These are phyloP conservation scores for Eutrema yunnanense DNA, from an alignment of 345 rosid species.

Conservation along the genomic window DNA sequence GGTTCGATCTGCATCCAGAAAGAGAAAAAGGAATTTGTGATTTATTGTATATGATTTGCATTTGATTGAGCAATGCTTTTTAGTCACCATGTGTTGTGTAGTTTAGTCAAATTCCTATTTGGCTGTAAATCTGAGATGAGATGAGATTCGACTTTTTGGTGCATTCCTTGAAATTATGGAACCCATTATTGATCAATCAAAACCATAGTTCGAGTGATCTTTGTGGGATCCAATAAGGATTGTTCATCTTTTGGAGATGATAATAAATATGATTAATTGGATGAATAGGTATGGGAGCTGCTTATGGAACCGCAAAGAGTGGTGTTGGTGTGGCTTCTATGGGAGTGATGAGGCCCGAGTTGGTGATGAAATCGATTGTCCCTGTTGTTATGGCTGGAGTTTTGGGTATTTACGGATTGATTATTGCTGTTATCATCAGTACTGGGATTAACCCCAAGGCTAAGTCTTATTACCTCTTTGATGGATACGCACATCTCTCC, in stretches of 20 bases:
- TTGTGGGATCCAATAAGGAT: neutral
- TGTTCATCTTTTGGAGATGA: neutral
- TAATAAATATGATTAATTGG: neutral
- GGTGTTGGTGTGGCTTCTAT: constrained; percentile 38
- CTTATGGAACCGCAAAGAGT: constrained; percentile 37
- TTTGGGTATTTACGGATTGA: constrained; percentile 36
- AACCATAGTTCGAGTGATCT: neutral
- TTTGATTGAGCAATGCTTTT: constrained; percentile 2
- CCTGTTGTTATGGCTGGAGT: constrained; percentile 41
- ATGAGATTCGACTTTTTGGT: neutral
- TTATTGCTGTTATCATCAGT: constrained; percentile 38
- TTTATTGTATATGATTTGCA: neutral
- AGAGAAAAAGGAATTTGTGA: neutral
- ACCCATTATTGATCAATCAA: neutral
- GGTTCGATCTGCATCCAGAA: constrained; percentile 1
- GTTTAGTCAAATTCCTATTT: neutral
- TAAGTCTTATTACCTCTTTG: constrained; percentile 36
- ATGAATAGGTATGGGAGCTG: constrained; percentile 36
- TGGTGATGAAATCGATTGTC: constrained; percentile 36
- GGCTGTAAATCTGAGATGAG: neutral
- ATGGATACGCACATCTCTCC: constrained; percentile 33
- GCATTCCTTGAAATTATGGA: neutral
- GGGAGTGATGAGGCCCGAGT: constrained; percentile 39
- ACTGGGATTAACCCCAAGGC: constrained; percentile 40
- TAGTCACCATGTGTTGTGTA: neutral